Percentiles rank a stretch among this genome's conserved stretches.
These are phyloP conservation scores for Hirschioporus abietinus DNA, from an alignment of 768 basidiomycete species.

Conservation along the genomic window DNA sequence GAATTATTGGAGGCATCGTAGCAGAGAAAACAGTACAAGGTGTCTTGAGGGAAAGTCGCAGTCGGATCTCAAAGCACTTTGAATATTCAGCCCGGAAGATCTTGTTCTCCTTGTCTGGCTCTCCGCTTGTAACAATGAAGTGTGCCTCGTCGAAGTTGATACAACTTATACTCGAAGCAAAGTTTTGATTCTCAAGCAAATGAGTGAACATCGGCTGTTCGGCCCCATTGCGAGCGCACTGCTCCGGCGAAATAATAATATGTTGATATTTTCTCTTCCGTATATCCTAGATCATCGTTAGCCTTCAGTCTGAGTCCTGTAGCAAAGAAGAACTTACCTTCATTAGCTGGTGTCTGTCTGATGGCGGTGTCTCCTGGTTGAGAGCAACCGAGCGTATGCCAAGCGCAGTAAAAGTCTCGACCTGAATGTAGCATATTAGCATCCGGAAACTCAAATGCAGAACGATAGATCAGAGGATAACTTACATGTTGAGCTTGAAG, in stretches of 20 bases:
- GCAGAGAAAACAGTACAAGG: neutral
- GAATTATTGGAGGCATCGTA: neutral
- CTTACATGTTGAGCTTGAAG: no score
- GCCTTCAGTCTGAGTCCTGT: no score
- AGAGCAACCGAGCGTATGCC: constrained; percentile 19
- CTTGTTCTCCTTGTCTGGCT: neutral
- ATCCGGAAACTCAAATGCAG: no score
- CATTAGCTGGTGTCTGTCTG: no score
- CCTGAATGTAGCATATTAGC: constrained; percentile 7
- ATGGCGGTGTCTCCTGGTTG: constrained; percentile 18
- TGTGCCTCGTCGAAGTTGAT: neutral
- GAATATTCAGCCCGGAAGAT: neutral
- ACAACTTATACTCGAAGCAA: neutral
- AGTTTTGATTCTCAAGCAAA: neutral
- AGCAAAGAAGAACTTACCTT: no score
- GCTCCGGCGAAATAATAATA: neutral
- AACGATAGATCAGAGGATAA: no score
- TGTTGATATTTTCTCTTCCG: neutral
- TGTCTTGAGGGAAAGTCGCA: neutral
- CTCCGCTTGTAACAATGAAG: neutral
- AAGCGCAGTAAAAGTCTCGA: constrained; percentile 16
- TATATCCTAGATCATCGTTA: no score
- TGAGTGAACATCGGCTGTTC: neutral
- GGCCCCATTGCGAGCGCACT: neutral
- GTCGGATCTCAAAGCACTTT: neutral